These are phyloP conservation scores for Blastomyces gilchristii DNA, from an alignment of 2,329 filamentous ascomycete genomes.

Conservation along the genomic window DNA sequence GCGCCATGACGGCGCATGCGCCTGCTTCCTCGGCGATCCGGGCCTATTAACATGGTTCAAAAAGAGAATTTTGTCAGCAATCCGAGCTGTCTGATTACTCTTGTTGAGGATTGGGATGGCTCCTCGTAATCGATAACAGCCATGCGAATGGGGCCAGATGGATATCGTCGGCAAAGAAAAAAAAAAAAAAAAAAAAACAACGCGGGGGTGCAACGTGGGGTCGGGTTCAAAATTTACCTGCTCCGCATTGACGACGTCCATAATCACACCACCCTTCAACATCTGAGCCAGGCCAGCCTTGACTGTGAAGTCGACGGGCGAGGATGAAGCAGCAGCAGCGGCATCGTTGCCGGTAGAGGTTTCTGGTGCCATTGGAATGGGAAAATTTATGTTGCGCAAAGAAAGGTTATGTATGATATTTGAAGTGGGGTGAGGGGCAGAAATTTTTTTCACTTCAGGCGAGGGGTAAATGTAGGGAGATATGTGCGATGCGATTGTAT, in stretches of 20 bases:
- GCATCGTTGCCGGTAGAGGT: conserved; percentile 16
- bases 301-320: conserved; percentile 61
- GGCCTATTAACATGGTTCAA: conserved; percentile 44
- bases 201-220: conserved; percentile 4
- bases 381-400: background rate
- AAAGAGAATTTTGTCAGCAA: conserved; percentile 5
- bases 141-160: no score
- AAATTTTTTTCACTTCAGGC: background rate
- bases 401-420: background rate
- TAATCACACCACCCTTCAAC: conserved; percentile 98
- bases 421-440: background rate
- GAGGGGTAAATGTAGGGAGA: background rate
- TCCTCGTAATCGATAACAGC: background rate
- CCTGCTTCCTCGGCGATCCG: conserved; percentile 96
- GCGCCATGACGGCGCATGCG: conserved; percentile 93
- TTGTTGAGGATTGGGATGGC: background rate
- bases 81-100: background rate
- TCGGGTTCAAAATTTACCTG: conserved; percentile 42
- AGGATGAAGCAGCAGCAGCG: conserved; percentile 31
- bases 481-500: background rate
- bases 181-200: conserved; percentile 1
- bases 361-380: conserved; percentile 28
- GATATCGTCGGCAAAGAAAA: conserved; percentile 6
- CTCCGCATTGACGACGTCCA: conserved; percentile 92
- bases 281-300: conserved; percentile 95